Percentiles rank a stretch among this genome's conserved stretches.
phyloP scores from a whole-genome alignment of 2,329 filamentous ascomycete genomes.

The Phialophora chinensis region DNA sequence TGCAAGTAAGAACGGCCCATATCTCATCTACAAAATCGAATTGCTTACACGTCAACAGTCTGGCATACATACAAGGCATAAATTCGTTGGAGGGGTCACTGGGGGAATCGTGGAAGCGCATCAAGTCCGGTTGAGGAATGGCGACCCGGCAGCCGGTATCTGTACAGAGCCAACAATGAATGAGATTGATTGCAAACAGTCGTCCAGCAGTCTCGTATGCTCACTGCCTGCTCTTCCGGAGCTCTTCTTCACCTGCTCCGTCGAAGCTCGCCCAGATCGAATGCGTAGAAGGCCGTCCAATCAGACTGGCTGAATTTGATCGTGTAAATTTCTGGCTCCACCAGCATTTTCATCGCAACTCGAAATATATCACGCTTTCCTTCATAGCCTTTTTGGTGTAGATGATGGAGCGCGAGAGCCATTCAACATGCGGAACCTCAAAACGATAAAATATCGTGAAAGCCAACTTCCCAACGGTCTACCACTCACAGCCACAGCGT shows the following conservation, averaged over 20 bases:
- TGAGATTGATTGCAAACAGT: constrained; percentile 12
- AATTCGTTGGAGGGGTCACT: constrained; percentile 17
- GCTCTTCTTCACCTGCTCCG: constrained; percentile 12
- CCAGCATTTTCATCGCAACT: neutral
- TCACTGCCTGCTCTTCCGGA: neutral
- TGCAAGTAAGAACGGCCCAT: constrained; percentile 60
- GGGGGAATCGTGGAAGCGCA: constrained; percentile 12
- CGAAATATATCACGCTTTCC: neutral
- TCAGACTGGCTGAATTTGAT: constrained; percentile 20
- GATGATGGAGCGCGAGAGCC: neutral
- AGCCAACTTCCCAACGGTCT: constrained; percentile 66
- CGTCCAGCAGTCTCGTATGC: neutral
- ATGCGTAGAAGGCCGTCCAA: constrained; percentile 15
- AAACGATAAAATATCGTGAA: constrained; percentile 73
- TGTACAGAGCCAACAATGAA: constrained; percentile 36
- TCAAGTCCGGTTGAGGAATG: constrained; percentile 25
- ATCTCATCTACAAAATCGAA: neutral
- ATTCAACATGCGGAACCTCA: constrained; percentile 81
- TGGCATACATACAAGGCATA: constrained; percentile 72
- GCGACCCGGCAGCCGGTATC: constrained; percentile 22
- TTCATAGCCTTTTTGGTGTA: neutral
- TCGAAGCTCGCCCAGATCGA: constrained; percentile 3
- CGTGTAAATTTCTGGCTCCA: constrained; percentile 28
- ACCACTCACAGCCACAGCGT: constrained; percentile 76
- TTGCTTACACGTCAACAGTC: constrained; percentile 54